phyloP scores from a whole-genome alignment of 805 yeast genomes.

The Maudiozyma bulderi region DNA sequence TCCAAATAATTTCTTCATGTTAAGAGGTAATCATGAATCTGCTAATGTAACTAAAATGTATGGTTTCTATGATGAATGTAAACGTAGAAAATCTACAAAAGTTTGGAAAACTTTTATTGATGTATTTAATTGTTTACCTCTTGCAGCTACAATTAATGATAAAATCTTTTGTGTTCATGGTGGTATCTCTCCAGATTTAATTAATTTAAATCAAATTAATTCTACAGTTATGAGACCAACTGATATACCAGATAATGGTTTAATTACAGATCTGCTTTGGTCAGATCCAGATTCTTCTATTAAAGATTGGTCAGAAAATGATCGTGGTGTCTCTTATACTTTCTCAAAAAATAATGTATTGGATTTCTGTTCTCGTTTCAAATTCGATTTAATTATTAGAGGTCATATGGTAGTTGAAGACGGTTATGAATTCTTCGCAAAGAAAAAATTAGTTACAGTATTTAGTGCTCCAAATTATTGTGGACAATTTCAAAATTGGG shows the following conservation, averaged over 20 bases:
- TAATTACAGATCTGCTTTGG: slow-evolving; percentile 72
- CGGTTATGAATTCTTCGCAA: slow-evolving; percentile 75
- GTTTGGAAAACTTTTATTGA: slow-evolving; percentile 92
- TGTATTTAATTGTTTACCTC: slow-evolving; percentile 89
- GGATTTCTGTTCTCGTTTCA: slow-evolving; percentile 52
- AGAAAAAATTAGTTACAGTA: slow-evolving; percentile 63
- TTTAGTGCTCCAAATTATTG: slow-evolving; percentile 80
- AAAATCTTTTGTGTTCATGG: slow-evolving; percentile 89
- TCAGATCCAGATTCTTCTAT: slow-evolving; percentile 60
- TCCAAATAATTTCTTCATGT: slow-evolving; percentile 87
- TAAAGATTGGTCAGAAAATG: slow-evolving; percentile 64
- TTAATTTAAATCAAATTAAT: slow-evolving; percentile 52
- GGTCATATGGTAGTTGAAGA: slow-evolving; percentile 90
- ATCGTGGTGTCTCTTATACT: slow-evolving; percentile 73
- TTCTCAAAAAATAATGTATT: slow-evolving; percentile 63
- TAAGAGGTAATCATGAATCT: slow-evolving; percentile 95
- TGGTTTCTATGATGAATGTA: slow-evolving; percentile 97
- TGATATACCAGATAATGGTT: slow-evolving; percentile 72
- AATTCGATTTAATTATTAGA: slow-evolving; percentile 65
- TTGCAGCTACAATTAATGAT: slow-evolving; percentile 90
- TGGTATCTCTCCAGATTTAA: slow-evolving; percentile 66
- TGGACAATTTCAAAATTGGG: slow-evolving; percentile 73
- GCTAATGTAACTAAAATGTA: slow-evolving; percentile 94
- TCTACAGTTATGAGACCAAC: slow-evolving; percentile 60
- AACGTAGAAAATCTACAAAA: slow-evolving; percentile 79